These are phyloP conservation scores for Flaveria bidentis DNA, from an alignment of 129 eudicot species.

Conservation along the genomic window DNA sequence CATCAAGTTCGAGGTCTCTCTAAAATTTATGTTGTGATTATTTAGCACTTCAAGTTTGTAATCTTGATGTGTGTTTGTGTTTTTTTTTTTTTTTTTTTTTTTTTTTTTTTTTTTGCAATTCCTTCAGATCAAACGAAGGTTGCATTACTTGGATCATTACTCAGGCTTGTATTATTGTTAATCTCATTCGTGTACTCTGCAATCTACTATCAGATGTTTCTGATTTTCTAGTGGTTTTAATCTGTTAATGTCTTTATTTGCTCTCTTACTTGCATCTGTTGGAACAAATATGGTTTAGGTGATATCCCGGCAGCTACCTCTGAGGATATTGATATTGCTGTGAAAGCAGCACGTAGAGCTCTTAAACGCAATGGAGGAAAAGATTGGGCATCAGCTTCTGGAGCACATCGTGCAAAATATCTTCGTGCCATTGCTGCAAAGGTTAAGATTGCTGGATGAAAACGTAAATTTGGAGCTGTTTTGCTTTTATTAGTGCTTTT, in stretches of 20 bases:
- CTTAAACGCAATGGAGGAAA: slow-evolving; percentile 69
- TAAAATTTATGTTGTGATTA: background rate
- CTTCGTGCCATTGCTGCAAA: slow-evolving; percentile 98
- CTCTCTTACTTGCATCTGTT: slow-evolving; percentile 8
- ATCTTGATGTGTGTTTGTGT: slow-evolving; percentile 4
- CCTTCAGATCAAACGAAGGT: slow-evolving; percentile 16
- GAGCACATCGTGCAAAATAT: slow-evolving; percentile 93
- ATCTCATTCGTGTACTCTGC: background rate
- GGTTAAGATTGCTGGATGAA: slow-evolving; percentile 33
- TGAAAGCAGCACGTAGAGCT: slow-evolving; percentile 84
- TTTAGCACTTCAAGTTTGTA: slow-evolving; percentile 9
- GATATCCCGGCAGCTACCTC: slow-evolving; percentile 94
- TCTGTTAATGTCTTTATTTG: slow-evolving; percentile 3
- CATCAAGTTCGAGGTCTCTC: background rate
- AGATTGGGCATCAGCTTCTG: slow-evolving; percentile 89
- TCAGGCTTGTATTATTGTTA: background rate
- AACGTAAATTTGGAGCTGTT: background rate
- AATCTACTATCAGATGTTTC: background rate
- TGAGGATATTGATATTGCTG: slow-evolving; percentile 86
- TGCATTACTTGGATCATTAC: slow-evolving; percentile 10
- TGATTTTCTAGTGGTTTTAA: slow-evolving; percentile 2
- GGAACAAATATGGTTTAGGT: slow-evolving; percentile 51
- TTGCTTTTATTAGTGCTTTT: slow-evolving; percentile 9
- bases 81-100: background rate
- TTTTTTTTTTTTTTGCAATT: background rate